Evolutionary conservation across 23 red algal genomes (phyloP).

Genomic region (Gracilaria caudata): DNA sequence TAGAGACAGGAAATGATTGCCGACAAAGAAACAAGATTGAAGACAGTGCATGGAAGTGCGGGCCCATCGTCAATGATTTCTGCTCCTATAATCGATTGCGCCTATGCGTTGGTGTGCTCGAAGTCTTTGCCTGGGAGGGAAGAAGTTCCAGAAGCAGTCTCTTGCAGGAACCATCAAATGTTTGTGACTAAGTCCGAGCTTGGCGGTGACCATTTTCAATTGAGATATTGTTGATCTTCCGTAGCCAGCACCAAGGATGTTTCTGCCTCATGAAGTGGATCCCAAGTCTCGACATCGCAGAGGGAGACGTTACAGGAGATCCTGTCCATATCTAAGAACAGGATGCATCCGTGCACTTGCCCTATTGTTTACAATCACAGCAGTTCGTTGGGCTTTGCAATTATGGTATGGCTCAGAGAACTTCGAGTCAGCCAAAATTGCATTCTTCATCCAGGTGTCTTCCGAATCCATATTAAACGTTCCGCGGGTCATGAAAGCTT

Average conservation of each 20-base stretch:
- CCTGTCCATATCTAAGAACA: background rate
- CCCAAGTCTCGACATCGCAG: background rate
- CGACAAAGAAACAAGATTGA: background rate
- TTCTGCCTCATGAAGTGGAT: conserved; percentile 7
- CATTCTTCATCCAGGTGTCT: conserved; percentile 70
- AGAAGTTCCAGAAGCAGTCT: background rate
- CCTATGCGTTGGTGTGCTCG: background rate
- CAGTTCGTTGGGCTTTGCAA: background rate
- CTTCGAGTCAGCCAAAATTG: conserved; percentile 38
- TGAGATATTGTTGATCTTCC: background rate
- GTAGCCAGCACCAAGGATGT: background rate
- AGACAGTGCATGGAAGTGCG: background rate
- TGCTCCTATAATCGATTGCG: background rate
- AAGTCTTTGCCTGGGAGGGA: background rate
- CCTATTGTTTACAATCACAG: background rate
- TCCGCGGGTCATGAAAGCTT: conserved; percentile 33
- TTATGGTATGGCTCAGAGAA: background rate
- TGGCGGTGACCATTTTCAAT: background rate
- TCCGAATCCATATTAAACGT: conserved; percentile 26
- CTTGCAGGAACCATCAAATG: background rate
- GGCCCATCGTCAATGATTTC: background rate
- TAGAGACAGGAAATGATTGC: background rate
- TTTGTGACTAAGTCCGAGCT: background rate
- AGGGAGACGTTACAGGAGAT: background rate
- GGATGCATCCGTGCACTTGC: background rate